phyloP scores from a whole-genome alignment of 2,329 filamentous ascomycete species.

The Aquanectria penicillioides region DNA sequence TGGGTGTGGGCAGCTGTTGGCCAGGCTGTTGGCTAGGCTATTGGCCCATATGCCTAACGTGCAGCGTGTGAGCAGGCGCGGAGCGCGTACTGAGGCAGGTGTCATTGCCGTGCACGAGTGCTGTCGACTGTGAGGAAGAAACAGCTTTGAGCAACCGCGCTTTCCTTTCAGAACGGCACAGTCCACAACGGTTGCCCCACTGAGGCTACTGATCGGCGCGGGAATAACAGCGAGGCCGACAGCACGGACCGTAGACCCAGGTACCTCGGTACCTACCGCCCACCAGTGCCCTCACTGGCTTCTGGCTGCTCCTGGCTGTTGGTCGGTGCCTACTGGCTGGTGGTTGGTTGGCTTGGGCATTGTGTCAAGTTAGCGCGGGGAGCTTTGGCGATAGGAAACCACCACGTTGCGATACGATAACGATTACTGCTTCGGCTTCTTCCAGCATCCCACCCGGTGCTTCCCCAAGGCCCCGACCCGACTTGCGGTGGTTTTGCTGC shows the following conservation, averaged over 20 bases:
- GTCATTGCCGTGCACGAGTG: background rate
- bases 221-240: constrained; percentile 20
- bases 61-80: constrained; percentile 6
- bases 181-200: background rate
- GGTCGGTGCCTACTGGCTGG: too few species aligned
- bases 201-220: constrained; percentile 8
- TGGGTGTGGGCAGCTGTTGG: constrained; percentile 21
- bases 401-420: constrained; percentile 40
- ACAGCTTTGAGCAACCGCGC: background rate
- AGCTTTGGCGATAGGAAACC: constrained; percentile 32
- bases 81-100: background rate
- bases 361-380: constrained; percentile 38
- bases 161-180: background rate
- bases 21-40: constrained; percentile 29
- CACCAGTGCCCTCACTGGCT: too few species aligned
- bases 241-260: background rate
- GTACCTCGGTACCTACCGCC: background rate
- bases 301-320: too few species aligned
- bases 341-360: too few species aligned
- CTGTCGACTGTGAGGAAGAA: background rate
- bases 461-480: background rate
- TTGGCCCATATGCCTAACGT: constrained; percentile 33
- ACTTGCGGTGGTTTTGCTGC: background rate
- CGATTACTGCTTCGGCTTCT: background rate
- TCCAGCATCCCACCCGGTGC: constrained; percentile 7